Conservation (phyloP, 441 rosid species). For the Erodium texanum region DNA sequence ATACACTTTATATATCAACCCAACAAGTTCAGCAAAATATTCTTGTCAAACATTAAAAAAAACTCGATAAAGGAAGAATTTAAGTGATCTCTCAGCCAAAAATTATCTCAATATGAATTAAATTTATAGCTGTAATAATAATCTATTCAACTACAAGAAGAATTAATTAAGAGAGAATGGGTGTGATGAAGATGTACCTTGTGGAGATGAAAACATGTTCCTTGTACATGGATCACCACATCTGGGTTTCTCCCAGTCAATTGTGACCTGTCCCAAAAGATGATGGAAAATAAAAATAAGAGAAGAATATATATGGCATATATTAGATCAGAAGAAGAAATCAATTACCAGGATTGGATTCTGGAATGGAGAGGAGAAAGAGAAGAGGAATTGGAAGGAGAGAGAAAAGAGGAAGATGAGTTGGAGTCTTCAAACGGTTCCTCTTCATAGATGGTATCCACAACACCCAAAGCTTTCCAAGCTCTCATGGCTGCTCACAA, state of each 20-base stretch:
- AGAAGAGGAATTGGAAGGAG: constrained; percentile 30
- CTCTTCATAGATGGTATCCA: constrained; percentile 77
- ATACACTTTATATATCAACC: no score
- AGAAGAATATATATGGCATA: background rate
- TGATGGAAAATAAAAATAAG: background rate
- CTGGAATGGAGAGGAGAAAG: constrained; percentile 32
- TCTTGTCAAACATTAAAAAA: no score
- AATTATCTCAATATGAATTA: no score
- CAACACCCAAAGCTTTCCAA: constrained; percentile 51
- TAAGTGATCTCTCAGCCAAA: no score
- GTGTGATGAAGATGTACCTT: constrained; percentile 38
- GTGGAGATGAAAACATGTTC: constrained; percentile 57
- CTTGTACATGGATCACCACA: constrained; percentile 51
- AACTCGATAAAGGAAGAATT: no score
- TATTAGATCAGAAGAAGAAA: background rate
- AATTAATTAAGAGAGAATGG: background rate
- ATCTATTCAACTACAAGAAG: no score
- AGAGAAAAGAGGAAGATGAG: constrained; percentile 30
- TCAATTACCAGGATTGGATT: constrained; percentile 45
- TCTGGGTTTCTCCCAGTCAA: constrained; percentile 39
- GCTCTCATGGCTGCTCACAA: constrained; percentile 28
- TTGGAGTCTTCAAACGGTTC: constrained; percentile 32
- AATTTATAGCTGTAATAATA: no score
- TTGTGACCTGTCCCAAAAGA: constrained; percentile 30
- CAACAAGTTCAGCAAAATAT: no score